These are phyloP conservation scores for Mesembryanthemum crystallinum DNA, from an alignment of 148 eudicot genomes.

Conservation along the genomic window DNA sequence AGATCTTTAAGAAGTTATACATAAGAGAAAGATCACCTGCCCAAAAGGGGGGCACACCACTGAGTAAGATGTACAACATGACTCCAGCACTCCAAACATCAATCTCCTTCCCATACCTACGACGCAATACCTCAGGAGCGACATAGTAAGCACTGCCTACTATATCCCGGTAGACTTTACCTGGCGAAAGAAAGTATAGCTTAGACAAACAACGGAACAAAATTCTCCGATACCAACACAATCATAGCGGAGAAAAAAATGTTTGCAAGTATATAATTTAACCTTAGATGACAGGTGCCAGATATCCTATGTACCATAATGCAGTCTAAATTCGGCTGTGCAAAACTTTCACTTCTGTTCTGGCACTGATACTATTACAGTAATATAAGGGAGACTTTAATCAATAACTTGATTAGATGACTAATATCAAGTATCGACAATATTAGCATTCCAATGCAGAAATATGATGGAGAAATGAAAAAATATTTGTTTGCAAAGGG, in stretches of 20 bases:
- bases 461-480: background rate
- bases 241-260: background rate
- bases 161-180: slow-evolving; percentile 78
- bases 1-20: background rate
- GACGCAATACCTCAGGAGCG: slow-evolving; percentile 86
- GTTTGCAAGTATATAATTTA: background rate
- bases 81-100: slow-evolving; percentile 98
- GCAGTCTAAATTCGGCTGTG: background rate
- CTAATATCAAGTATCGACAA: background rate
- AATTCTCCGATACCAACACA: background rate
- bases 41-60: slow-evolving; percentile 98
- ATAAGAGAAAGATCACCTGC: slow-evolving; percentile 50
- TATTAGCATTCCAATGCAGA: background rate
- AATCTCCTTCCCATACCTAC: slow-evolving; percentile 79
- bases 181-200: slow-evolving; percentile 31
- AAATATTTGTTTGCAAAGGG: background rate
- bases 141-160: slow-evolving; percentile 96
- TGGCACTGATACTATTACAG: background rate
- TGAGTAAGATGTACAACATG: slow-evolving; percentile 81
- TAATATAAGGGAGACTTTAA: background rate
- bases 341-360: background rate
- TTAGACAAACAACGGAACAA: slow-evolving; percentile 5
- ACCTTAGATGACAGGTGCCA: background rate
- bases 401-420: slow-evolving; percentile 1
- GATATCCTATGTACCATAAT: background rate